A percentile compares a stretch with the other conserved stretches of the same genome.
These are phyloP conservation scores for Royoungia palumana DNA, from an alignment of 768 basidiomycete species.

Conservation along the genomic window DNA sequence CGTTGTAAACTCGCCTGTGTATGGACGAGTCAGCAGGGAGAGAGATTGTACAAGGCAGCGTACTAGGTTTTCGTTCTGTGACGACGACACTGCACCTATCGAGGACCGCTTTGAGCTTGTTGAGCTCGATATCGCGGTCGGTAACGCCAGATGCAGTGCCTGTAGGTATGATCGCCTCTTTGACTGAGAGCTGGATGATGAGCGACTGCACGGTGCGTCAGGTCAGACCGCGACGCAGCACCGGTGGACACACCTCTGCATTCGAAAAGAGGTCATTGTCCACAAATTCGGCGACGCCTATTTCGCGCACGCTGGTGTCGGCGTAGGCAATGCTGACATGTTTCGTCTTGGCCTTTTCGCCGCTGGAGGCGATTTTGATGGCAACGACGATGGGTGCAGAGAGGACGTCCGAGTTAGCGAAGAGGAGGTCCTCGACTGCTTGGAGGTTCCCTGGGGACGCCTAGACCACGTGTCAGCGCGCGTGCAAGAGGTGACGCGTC, in stretches of 20 bases:
- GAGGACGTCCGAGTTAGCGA: constrained; percentile 73
- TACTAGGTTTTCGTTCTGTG: constrained; percentile 86
- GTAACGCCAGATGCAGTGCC: constrained; percentile 70
- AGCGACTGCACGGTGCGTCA: constrained; percentile 58
- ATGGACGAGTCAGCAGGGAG: background rate
- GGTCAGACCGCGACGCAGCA: background rate
- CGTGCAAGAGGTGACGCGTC: background rate
- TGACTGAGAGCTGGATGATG: constrained; percentile 94
- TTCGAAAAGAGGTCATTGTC: constrained; percentile 97
- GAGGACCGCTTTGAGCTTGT: constrained; percentile 80
- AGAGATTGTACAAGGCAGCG: constrained; percentile 17
- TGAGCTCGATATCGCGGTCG: constrained; percentile 83
- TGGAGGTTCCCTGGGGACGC: constrained; percentile 74
- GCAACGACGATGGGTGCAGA: constrained; percentile 88
- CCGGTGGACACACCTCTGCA: constrained; percentile 63
- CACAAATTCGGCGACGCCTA: constrained; percentile 88
- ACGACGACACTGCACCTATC: constrained; percentile 90
- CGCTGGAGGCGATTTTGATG: constrained; percentile 64
- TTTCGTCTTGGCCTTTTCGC: constrained; percentile 59
- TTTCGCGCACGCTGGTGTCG: constrained; percentile 78
- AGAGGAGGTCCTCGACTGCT: constrained; percentile 80
- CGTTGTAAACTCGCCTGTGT: constrained; percentile 75
- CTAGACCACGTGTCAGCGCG: constrained; percentile 35
- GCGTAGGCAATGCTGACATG: constrained; percentile 87
- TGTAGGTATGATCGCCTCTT: constrained; percentile 84